These are phyloP conservation scores for Schizophyllum commune DNA, from an alignment of 1,284 basidiomycete species.

Conservation along the genomic window DNA sequence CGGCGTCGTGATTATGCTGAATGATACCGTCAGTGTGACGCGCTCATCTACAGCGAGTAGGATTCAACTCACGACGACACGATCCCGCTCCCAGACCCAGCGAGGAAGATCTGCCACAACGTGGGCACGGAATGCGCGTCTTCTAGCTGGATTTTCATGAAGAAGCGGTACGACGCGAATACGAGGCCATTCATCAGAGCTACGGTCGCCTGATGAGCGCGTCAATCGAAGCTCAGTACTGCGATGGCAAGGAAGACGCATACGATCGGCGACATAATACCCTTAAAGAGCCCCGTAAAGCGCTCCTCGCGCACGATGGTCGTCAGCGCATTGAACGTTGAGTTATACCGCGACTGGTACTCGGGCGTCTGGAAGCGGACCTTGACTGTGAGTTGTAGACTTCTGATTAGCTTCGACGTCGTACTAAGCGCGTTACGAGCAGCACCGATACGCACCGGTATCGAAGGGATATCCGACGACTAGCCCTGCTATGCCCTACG, in stretches of 20 bases:
- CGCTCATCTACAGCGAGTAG: too few relatives aligned
- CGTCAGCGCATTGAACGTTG: conserved; percentile 51
- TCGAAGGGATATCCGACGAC: conserved; percentile 69
- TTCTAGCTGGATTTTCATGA: conserved; percentile 53
- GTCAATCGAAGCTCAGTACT: neutral
- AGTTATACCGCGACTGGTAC: conserved; percentile 46
- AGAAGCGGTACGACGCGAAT: conserved; percentile 67
- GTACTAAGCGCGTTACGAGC: too few relatives aligned
- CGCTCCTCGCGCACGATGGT: conserved; percentile 65
- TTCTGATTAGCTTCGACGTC: too few relatives aligned
- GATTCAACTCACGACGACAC: conserved; percentile 59
- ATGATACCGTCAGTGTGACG: neutral
- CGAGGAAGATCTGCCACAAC: conserved; percentile 62
- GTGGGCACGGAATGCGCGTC: conserved; percentile 41
- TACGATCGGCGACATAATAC: conserved; percentile 66
- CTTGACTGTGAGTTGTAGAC: conserved; percentile 56
- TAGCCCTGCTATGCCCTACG: conserved; percentile 53
- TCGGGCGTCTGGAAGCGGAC: conserved; percentile 65
- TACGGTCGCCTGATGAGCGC: conserved; percentile 45
- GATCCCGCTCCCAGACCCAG: conserved; percentile 72
- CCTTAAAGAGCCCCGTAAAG: conserved; percentile 61
- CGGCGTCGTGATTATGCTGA: conserved; percentile 70
- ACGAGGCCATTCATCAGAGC: conserved; percentile 71
- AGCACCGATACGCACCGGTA: conserved; percentile 44
- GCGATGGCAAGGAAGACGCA: conserved; percentile 14